These are phyloP conservation scores for Botrytis tulipae DNA, from an alignment of 2,329 filamentous ascomycete species.

Conservation along the genomic window DNA sequence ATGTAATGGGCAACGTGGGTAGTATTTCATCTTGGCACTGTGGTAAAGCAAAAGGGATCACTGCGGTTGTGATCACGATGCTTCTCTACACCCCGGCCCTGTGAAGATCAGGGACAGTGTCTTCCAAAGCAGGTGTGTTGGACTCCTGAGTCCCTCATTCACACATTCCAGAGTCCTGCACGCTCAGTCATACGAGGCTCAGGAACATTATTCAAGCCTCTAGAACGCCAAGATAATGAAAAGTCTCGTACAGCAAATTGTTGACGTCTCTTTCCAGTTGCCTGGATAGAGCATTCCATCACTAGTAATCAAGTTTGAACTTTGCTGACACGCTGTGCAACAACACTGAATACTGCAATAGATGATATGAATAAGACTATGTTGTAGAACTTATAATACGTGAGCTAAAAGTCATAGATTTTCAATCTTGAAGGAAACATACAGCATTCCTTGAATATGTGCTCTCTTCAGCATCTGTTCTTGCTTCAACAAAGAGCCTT, in stretches of 20 bases:
- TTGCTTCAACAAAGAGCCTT: constrained; percentile 89
- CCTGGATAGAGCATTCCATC: background rate
- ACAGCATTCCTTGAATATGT: constrained; percentile 92
- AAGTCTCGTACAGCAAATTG: background rate
- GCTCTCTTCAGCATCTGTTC: constrained; percentile 90
- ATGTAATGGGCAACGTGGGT: background rate
- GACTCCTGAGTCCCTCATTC: background rate
- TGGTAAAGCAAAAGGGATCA: background rate
- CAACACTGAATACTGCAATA: constrained; percentile 87
- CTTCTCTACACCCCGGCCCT: background rate
- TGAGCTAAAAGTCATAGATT: constrained; percentile 22
- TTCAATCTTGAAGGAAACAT: constrained; percentile 41
- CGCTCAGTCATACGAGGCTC: background rate
- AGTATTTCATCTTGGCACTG: background rate
- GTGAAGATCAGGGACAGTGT: background rate
- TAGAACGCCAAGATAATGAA: background rate
- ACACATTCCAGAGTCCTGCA: background rate
- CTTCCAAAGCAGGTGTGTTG: background rate
- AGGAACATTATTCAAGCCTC: background rate
- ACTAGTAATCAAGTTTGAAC: constrained; percentile 23
- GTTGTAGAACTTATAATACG: constrained; percentile 84
- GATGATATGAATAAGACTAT: constrained; percentile 95
- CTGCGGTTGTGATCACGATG: background rate
- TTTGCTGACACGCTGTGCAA: constrained; percentile 73
- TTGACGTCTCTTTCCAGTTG: background rate